Percentiles rank a stretch among this genome's conserved stretches.
phyloP scores from a whole-genome alignment of 2,329 filamentous ascomycete species.

The Helotiales sp. region DNA sequence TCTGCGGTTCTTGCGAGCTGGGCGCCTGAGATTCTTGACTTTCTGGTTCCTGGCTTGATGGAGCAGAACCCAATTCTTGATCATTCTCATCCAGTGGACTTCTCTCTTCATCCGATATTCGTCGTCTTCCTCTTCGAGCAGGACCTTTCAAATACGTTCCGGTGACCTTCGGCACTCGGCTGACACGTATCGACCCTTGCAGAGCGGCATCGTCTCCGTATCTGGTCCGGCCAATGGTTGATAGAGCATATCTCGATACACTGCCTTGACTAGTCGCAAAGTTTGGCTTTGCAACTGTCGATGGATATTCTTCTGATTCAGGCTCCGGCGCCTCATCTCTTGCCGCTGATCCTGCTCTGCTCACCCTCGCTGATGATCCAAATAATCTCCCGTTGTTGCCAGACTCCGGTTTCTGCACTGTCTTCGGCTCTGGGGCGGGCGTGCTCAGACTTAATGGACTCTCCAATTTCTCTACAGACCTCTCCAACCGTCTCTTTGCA shows the following conservation, averaged over 20 bases:
- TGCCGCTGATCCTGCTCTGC: conserved; percentile 25
- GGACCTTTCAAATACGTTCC: conserved; percentile 80
- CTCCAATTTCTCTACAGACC: conserved; percentile 23
- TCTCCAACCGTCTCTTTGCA: conserved; percentile 24
- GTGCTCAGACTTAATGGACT: conserved; percentile 34
- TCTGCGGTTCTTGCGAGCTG: conserved; percentile 1
- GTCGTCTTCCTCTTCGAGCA: conserved; percentile 70
- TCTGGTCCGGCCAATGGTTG: conserved; percentile 50
- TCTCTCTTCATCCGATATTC: conserved; percentile 50
- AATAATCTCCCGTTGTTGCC: conserved; percentile 27
- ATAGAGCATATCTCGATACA: conserved; percentile 49
- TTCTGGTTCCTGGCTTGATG: conserved; percentile 33
- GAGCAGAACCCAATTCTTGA: conserved; percentile 32
- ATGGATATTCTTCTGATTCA: conserved; percentile 37
- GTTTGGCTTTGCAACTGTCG: conserved; percentile 50
- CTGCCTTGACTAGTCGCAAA: conserved; percentile 50
- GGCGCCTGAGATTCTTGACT: conserved; percentile 23
- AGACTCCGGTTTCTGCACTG: conserved; percentile 32
- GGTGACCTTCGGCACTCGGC: conserved; percentile 71
- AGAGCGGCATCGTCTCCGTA: conserved; percentile 64
- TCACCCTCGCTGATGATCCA: conserved; percentile 30
- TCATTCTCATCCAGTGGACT: conserved; percentile 38
- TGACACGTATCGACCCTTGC: conserved; percentile 75
- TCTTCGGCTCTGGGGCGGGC: conserved; percentile 32
- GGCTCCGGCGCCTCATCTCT: conserved; percentile 24